phyloP scores from a whole-genome alignment of 495 filamentous ascomycete genomes.

The Hyaloscypha finlandica region DNA sequence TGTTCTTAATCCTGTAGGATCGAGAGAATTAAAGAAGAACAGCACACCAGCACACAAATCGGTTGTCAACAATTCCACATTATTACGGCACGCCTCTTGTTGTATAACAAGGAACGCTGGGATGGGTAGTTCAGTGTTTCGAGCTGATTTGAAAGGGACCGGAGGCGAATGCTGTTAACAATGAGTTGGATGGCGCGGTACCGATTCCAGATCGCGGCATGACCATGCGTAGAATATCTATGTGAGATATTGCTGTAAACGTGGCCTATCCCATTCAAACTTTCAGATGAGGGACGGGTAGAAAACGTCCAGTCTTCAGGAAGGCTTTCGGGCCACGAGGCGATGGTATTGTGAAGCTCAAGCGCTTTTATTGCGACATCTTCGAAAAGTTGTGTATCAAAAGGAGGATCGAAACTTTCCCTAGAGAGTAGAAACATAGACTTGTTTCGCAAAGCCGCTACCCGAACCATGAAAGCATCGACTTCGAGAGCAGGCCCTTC shows the following conservation, averaged over 20 bases:
- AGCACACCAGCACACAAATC: conserved; percentile 29
- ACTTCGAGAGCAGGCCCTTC: conserved; percentile 21
- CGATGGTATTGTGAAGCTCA: conserved; percentile 23
- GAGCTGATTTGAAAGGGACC: conserved; percentile 13
- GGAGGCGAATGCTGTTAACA: conserved; percentile 31
- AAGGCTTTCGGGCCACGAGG: conserved; percentile 25
- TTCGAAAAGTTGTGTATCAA: background rate
- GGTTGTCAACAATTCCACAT: conserved; percentile 24
- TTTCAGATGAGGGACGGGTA: background rate
- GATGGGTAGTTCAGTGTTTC: conserved; percentile 3
- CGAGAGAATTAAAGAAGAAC: conserved; percentile 25
- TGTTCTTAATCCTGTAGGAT: background rate
- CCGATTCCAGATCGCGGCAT: conserved; percentile 36
- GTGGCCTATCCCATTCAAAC: background rate
- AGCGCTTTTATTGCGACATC: conserved; percentile 28
- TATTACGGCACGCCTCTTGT: conserved; percentile 23
- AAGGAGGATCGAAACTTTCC: background rate
- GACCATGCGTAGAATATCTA: conserved; percentile 29
- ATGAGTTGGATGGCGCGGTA: conserved; percentile 35
- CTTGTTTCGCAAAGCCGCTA: conserved; percentile 27
- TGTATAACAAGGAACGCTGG: background rate
- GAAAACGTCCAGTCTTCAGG: background rate
- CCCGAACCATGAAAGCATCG: conserved; percentile 31
- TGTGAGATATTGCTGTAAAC: conserved; percentile 16
- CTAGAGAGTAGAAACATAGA: conserved; percentile 14